Evolutionary conservation across 179 eudicot species (phyloP).

Genomic region (Gypsophila paniculata): DNA sequence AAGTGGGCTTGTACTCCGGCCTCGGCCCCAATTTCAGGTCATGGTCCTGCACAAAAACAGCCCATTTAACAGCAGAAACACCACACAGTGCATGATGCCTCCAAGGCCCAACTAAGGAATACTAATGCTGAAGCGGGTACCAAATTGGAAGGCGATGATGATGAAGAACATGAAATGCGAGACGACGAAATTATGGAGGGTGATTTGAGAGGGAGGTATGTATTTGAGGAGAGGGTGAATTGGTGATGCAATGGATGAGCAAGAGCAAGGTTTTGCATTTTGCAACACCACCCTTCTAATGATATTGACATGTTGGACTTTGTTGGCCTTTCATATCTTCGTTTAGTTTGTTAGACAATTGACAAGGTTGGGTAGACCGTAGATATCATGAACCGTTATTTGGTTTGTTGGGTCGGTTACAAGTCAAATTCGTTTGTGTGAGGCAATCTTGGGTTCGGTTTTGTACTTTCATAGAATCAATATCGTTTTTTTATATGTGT

Average conservation of each 20-base stretch:
- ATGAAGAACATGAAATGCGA: slow-evolving; percentile 26
- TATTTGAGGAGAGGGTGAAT: slow-evolving; percentile 13
- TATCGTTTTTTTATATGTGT: too few relatives aligned
- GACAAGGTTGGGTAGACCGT: too few relatives aligned
- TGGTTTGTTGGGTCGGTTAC: too few relatives aligned
- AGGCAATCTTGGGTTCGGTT: too few relatives aligned
- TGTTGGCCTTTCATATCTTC: slow-evolving; percentile 13
- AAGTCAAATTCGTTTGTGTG: too few relatives aligned
- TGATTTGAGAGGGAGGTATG: slow-evolving; percentile 15
- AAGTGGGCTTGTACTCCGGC: slow-evolving; percentile 50
- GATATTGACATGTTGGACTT: neutral
- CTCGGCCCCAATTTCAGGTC: slow-evolving; percentile 25
- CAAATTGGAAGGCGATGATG: slow-evolving; percentile 26
- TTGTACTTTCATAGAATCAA: too few relatives aligned
- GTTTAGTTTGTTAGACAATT: too few relatives aligned
- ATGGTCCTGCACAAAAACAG: slow-evolving; percentile 23
- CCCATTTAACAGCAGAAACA: too few relatives aligned
- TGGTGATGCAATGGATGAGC: slow-evolving; percentile 14
- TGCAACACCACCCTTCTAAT: neutral
- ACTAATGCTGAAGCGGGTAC: slow-evolving; percentile 15
- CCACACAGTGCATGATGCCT: too few relatives aligned
- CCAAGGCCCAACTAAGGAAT: neutral
- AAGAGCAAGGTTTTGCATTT: slow-evolving; percentile 21
- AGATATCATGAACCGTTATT: too few relatives aligned
- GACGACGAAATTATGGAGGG: slow-evolving; percentile 13